These are phyloP conservation scores for Phytophthora melonis DNA, from an alignment of 352 stramenopile genomes.

Conservation along the genomic window DNA sequence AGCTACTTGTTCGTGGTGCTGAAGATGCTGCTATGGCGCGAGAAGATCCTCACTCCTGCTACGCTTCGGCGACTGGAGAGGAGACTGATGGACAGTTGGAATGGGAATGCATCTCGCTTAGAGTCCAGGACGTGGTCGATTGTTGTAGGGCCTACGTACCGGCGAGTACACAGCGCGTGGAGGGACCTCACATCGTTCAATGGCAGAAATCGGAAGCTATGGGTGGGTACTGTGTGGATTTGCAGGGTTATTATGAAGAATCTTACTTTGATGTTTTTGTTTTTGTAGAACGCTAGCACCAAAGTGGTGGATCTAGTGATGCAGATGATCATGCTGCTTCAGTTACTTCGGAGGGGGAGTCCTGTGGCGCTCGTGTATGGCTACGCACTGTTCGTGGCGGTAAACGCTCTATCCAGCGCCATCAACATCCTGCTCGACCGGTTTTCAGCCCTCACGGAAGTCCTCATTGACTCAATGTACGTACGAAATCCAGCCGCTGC, in stretches of 20 bases:
- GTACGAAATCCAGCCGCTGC: not conserved
- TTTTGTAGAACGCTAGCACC: conserved; percentile 21
- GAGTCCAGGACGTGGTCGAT: conserved; percentile 13
- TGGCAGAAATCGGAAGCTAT: conserved; percentile 30
- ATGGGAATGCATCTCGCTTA: not conserved
- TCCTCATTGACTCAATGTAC: conserved; percentile 39
- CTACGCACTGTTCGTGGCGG: conserved; percentile 22
- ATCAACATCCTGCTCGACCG: conserved; percentile 21
- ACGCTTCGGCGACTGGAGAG: conserved; percentile 6
- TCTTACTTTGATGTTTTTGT: not conserved
- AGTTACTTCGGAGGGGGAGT: conserved; percentile 23
- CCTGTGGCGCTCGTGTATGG: conserved; percentile 13
- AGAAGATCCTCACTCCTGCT: conserved; percentile 11
- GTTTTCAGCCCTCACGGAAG: conserved; percentile 28
- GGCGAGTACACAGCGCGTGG: not conserved
- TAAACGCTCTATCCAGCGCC: conserved; percentile 30
- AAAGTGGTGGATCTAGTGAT: conserved; percentile 31
- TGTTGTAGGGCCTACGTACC: conserved; percentile 11
- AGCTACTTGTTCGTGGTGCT: conserved; percentile 27
- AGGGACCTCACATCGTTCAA: conserved; percentile 31
- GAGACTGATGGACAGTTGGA: conserved; percentile 12
- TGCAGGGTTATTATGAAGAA: not conserved
- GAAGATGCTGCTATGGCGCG: conserved; percentile 27
- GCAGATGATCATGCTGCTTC: conserved; percentile 22
- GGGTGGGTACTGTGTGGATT: conserved; percentile 17